Conservation (phyloP, 2,329 filamentous ascomycete species). For the Alternaria sp. region DNA sequence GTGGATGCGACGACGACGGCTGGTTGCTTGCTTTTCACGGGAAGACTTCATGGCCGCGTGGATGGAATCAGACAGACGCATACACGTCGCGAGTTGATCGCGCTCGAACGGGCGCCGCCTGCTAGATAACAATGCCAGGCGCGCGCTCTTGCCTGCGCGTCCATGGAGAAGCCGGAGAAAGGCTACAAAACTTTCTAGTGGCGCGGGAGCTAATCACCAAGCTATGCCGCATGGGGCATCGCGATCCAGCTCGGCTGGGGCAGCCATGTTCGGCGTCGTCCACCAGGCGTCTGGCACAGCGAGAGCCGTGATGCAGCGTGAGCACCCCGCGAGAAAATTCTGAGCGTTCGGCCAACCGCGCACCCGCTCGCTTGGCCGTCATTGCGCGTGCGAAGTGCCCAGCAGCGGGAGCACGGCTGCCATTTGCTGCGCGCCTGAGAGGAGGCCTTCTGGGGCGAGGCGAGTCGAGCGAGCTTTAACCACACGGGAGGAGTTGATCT, state of each 20-base stretch:
- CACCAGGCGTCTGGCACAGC: slow-evolving; percentile 18
- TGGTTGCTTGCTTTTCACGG: not conserved
- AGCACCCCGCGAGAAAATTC: slow-evolving; percentile 37
- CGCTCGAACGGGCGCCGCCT: not conserved
- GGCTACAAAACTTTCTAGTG: slow-evolving; percentile 16
- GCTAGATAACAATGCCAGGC: not conserved
- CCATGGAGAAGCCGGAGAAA: slow-evolving; percentile 47
- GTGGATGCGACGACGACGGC: not conserved
- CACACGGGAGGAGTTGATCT: slow-evolving; percentile 22
- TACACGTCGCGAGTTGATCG: not conserved
- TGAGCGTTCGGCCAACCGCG: slow-evolving; percentile 29
- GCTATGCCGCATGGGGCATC: slow-evolving; percentile 13
- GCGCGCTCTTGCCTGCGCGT: not conserved
- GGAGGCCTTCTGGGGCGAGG: slow-evolving; percentile 18
- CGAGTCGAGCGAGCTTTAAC: slow-evolving; percentile 23
- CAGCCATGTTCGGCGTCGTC: slow-evolving; percentile 23
- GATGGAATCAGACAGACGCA: not conserved
- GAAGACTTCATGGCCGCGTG: not conserved
- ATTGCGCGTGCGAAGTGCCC: slow-evolving; percentile 21
- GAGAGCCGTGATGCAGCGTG: slow-evolving; percentile 15
- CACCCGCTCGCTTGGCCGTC: slow-evolving; percentile 27
- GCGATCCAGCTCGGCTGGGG: slow-evolving; percentile 26
- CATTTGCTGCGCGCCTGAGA: slow-evolving; percentile 26
- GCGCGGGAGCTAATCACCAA: slow-evolving; percentile 28
- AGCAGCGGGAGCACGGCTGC: slow-evolving; percentile 25